phyloP scores from a whole-genome alignment of 78 protist species.

The Corallochytrium limacisporum region DNA sequence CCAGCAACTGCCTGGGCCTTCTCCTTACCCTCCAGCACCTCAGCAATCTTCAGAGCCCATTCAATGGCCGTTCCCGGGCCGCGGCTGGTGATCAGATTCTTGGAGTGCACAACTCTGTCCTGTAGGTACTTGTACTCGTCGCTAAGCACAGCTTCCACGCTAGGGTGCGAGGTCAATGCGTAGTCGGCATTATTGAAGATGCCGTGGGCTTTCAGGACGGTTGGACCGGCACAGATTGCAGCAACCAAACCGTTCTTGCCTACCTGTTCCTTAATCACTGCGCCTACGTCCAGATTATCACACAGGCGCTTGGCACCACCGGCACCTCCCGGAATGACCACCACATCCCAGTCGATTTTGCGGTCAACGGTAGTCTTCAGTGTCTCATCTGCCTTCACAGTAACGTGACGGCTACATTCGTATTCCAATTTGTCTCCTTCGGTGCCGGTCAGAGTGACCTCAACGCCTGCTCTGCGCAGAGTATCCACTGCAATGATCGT shows the following conservation, averaged over 20 bases:
- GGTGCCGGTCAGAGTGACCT: too few relatives aligned
- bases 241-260: conserved; percentile 1
- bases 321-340: conserved; percentile 3
- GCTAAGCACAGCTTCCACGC: not conserved
- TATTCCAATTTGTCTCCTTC: too few relatives aligned
- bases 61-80: conserved; percentile 7
- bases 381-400: too few relatives aligned
- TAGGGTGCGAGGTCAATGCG: not conserved
- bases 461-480: conserved; percentile 8
- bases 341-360: not conserved
- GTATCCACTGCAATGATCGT: conserved; percentile 5
- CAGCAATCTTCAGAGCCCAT: not conserved
- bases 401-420: too few relatives aligned
- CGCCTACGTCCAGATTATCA: not conserved
- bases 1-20: too few relatives aligned
- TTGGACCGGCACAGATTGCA: not conserved
- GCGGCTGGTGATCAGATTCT: conserved; percentile 2
- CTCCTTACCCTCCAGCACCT: not conserved
- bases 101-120: not conserved
- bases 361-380: too few relatives aligned
- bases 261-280: not conserved
- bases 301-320: conserved; percentile 21
- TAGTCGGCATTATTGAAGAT: not conserved
- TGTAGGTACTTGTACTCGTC: not conserved
- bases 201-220: not conserved